Percentiles rank a stretch among this genome's conserved stretches.
phyloP scores from a whole-genome alignment of 2,329 filamentous ascomycete species.

The Fusarium setosum region DNA sequence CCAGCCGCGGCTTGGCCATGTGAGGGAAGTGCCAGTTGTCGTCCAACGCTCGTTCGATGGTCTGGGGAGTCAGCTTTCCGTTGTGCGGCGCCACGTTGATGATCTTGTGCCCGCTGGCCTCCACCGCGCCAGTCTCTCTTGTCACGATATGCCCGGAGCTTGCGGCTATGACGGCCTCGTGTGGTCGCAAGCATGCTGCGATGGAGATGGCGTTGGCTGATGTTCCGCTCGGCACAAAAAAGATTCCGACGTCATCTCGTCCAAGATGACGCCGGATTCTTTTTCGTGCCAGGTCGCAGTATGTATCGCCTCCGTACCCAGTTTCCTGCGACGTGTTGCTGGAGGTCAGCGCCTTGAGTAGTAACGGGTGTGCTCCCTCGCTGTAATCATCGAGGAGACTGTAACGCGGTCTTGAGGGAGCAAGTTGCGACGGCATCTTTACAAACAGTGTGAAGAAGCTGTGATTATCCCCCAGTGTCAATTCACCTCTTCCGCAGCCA shows the following conservation, averaged over 20 bases:
- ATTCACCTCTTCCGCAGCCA: not conserved
- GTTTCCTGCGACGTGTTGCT: conserved; percentile 58
- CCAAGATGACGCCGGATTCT: conserved; percentile 54
- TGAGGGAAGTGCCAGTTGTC: conserved; percentile 64
- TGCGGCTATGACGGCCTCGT: conserved; percentile 63
- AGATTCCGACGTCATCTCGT: conserved; percentile 55
- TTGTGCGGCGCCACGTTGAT: conserved; percentile 58
- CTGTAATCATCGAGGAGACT: conserved; percentile 64
- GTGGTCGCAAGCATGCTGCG: conserved; percentile 60
- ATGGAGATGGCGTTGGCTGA: conserved; percentile 65
- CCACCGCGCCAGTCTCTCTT: conserved; percentile 62
- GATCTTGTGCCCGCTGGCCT: conserved; percentile 63
- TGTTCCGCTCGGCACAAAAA: conserved; percentile 64
- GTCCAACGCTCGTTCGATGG: conserved; percentile 55
- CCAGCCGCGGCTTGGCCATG: conserved; percentile 61
- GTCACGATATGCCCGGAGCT: conserved; percentile 61
- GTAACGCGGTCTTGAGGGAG: conserved; percentile 45
- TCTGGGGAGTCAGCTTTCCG: conserved; percentile 59
- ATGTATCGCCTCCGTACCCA: conserved; percentile 60
- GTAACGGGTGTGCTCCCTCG: conserved; percentile 62
- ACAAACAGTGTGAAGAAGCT: not conserved
- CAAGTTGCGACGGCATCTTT: conserved; percentile 36
- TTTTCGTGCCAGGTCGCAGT: conserved; percentile 53
- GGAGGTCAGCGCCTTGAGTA: conserved; percentile 58
- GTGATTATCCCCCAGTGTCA: not conserved